Evolutionary conservation across 805 yeast species (phyloP), one percentile per base, ranked within the genome.

Genomic region (Candida takata): DNA sequence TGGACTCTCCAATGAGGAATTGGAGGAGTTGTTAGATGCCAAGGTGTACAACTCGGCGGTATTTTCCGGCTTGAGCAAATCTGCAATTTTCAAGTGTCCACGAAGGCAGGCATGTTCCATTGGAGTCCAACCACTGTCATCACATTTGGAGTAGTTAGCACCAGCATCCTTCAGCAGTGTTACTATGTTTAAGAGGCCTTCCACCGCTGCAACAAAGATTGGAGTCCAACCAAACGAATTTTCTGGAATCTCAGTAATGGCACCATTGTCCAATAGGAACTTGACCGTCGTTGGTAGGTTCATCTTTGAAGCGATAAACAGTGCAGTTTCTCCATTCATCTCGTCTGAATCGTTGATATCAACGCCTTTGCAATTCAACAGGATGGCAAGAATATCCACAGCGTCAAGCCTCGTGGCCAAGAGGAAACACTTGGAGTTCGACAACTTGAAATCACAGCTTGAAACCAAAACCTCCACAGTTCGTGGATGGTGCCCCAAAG

Each of bases 51-150:
- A 53, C 2, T 65, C 61, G 33, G 64, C 58, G 38, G 60, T 66
- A 44, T 70, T 62, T 4, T 47, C 38, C 2, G 84, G 84, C 21
- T 67, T 67, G 37, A 90, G 62, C 50, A 74, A 48, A 35, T 74
- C 74, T 2, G 92, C 79, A 25, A 85, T 72, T 3, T 64, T 69
- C 39, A 88, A 61, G 55, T 87, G 95, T 5, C 97, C 97, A 48
- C 97, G 70, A 31, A 90, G 64, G 33, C 85, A 79, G 0, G 97
- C 96, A 58, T 90, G 97, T 52, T 90, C 97, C 78, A 86, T 78
- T n/a, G 97, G 95, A 14, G 86, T 76, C 97, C 97, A 90, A 0
- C 97, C 97, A 35, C 92, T 80, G 31, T 76, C 80, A 61, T 90
- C 97, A 13, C 72, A 67, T 19, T 65, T 59, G 29, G 72, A 70